Percentiles rank a stretch among this genome's conserved stretches.
Evolutionary conservation across 257 asterid species (phyloP).

Genomic region (Gentiana macrophylla): DNA sequence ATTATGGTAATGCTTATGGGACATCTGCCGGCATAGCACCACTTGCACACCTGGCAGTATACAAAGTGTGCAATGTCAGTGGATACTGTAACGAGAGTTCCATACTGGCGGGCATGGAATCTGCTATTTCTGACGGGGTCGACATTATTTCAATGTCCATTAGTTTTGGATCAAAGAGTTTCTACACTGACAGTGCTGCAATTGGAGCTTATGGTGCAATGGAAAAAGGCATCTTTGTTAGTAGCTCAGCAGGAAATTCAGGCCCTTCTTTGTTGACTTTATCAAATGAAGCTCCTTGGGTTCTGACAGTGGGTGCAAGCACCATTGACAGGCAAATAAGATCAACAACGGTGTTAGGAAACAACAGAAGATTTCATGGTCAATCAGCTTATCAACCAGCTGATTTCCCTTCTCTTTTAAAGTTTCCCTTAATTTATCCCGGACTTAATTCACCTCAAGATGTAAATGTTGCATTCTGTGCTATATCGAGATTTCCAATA

Average conservation of each 20-base stretch:
- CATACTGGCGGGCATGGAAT: constrained; percentile 8
- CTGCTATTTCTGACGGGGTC: constrained; percentile 9
- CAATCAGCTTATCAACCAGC: constrained; percentile 11
- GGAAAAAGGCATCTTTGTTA: constrained; percentile 11
- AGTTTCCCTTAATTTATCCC: constrained; percentile 13
- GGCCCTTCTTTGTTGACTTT: not conserved
- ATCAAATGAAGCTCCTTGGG: constrained; percentile 10
- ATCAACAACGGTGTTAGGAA: constrained; percentile 8
- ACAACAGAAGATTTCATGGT: constrained; percentile 5
- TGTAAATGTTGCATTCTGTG: not conserved
- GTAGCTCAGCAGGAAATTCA: constrained; percentile 5
- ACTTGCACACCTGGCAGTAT: constrained; percentile 14
- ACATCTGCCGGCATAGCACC: constrained; percentile 12
- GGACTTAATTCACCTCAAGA: not conserved
- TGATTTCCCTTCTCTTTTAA: not conserved
- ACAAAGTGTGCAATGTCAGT: constrained; percentile 1
- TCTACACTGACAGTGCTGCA: not conserved
- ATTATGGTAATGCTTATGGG: constrained; percentile 11
- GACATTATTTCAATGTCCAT: constrained; percentile 10
- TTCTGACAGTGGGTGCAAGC: constrained; percentile 14
- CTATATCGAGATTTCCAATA: not conserved
- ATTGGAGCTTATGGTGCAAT: constrained; percentile 10
- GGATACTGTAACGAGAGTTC: constrained; percentile 7
- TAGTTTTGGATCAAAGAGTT: not conserved
- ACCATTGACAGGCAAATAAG: constrained; percentile 10